A percentile compares a stretch with the other conserved stretches of the same genome.
Evolutionary conservation across 2,329 filamentous ascomycete genomes (phyloP).

Genomic region (Diplodia sapinea): DNA sequence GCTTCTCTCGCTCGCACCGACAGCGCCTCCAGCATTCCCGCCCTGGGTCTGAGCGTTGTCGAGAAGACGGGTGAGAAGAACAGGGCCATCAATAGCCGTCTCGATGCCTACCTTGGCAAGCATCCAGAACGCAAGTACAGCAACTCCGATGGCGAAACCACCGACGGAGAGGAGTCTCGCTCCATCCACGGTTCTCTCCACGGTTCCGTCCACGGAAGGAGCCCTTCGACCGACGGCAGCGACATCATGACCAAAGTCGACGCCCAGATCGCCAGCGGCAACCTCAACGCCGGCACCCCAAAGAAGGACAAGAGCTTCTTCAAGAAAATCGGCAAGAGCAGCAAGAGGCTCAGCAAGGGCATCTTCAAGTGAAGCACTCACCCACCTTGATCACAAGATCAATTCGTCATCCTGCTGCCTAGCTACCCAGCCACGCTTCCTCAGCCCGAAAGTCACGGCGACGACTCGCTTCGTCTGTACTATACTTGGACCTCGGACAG

Average conservation of each 20-base stretch:
- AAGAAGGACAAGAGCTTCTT: conserved; percentile 44
- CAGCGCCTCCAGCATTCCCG: conserved; percentile 46
- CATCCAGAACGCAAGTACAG: conserved; percentile 31
- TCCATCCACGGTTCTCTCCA: conserved; percentile 35
- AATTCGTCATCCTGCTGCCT: conserved; percentile 2
- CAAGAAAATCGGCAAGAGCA: conserved; percentile 44
- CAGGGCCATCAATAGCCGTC: conserved; percentile 47
- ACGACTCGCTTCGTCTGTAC: conserved; percentile 9
- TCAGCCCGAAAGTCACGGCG: conserved; percentile 3
- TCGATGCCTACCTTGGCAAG: conserved; percentile 47
- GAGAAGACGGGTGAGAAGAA: conserved; percentile 46
- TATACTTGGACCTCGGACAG: conserved; percentile 17
- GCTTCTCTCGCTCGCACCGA: conserved; percentile 46
- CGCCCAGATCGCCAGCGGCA: conserved; percentile 36
- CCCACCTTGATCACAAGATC: not conserved
- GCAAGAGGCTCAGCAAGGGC: conserved; percentile 45
- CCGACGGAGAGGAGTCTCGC: conserved; percentile 41
- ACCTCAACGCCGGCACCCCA: conserved; percentile 40
- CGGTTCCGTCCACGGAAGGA: not conserved
- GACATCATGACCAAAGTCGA: conserved; percentile 29
- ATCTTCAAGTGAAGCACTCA: conserved; percentile 42
- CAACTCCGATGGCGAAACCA: conserved; percentile 33
- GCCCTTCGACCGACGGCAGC: conserved; percentile 41
- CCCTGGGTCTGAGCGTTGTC: conserved; percentile 23
- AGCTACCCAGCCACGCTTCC: conserved; percentile 8